Base-by-base conservation (phyloP, 2,329 filamentous ascomycete species). In the Lecanicillium sp. region DNA sequence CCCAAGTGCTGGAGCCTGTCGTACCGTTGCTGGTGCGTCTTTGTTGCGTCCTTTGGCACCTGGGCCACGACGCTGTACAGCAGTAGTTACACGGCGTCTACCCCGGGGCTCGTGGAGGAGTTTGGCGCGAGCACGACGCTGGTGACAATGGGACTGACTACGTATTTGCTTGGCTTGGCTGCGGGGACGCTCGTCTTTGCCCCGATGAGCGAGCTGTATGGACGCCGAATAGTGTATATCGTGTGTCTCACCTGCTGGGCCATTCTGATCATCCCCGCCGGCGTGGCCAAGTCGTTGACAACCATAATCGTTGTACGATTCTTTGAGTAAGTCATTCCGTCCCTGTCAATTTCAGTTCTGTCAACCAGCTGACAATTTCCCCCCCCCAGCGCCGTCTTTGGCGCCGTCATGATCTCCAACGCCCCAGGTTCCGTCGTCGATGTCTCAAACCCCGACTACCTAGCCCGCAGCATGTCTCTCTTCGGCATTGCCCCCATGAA, bases 401-500 rank as follows among this genome's bases (percentile, higher is more conserved):
- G 85, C 4, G 75, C 85, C 5, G 85, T 83, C 30, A 83, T 94
- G 76, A 80, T 95, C 18, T 78, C 80, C 11, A 94, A 94, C 54
- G 78, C 83, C 2, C 86, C 88, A 0, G 89, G 88, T 3, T 86
- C 81, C 7, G 75, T 95, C 9, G 80, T 84, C 19, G 89, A 95
- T 56, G 81, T 95, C 35, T 79, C 85, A n/a, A 71, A 73, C 12
- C 85, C 90, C 33, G 78, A 94, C 35, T 78, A 84, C 51, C 78
- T 89, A 13, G 85, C 86, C 3, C 63, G 92, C n/a, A 82, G 82
- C 30, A 86, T 95, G 60, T 85, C 80, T 4, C 69, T 94, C 25
- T 95, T 87, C 79, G 77, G 73, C 44, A 78, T 95, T 38, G 88
- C 86, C 0, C 88, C 89, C 0, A 74, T 94, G 57, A 94, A 94